phyloP scores from a whole-genome alignment of 352 stramenopile species.

The Phytophthora tubulina region DNA sequence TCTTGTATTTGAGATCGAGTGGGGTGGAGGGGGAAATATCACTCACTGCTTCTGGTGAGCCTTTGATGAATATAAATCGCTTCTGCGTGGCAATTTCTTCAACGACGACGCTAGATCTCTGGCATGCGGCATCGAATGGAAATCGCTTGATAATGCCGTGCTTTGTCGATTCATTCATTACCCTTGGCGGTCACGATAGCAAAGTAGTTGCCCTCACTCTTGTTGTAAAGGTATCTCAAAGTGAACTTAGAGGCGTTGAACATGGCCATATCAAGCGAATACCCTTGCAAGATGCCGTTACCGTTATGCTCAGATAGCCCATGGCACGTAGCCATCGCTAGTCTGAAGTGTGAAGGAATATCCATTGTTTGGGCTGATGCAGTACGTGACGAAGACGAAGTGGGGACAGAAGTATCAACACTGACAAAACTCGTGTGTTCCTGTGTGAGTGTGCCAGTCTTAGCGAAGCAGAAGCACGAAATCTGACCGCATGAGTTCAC shows the following conservation, averaged over 20 bases:
- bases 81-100: conserved; percentile 45
- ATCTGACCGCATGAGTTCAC: conserved; percentile 63
- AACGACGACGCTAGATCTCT: conserved; percentile 62
- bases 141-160: conserved; percentile 61
- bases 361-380: background rate
- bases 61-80: conserved; percentile 60
- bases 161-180: background rate
- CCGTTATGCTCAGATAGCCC: conserved; percentile 48
- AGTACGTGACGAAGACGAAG: background rate
- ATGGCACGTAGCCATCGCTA: conserved; percentile 64
- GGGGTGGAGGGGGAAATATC: conserved; percentile 51
- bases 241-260: conserved; percentile 28
- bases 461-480: conserved; percentile 69
- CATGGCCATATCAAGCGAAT: conserved; percentile 64
- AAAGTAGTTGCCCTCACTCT: too few species aligned
- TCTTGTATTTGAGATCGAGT: conserved; percentile 56
- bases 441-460: conserved; percentile 66
- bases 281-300: conserved; percentile 48
- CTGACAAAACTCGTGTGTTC: conserved; percentile 46
- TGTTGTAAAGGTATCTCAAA: too few species aligned
- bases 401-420: conserved; percentile 19
- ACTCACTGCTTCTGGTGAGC: conserved; percentile 56
- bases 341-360: conserved; percentile 25
- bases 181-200: too few species aligned
- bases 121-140: conserved; percentile 57